phyloP scores from a whole-genome alignment of 257 asterid species.

The Solanum arcanum region DNA sequence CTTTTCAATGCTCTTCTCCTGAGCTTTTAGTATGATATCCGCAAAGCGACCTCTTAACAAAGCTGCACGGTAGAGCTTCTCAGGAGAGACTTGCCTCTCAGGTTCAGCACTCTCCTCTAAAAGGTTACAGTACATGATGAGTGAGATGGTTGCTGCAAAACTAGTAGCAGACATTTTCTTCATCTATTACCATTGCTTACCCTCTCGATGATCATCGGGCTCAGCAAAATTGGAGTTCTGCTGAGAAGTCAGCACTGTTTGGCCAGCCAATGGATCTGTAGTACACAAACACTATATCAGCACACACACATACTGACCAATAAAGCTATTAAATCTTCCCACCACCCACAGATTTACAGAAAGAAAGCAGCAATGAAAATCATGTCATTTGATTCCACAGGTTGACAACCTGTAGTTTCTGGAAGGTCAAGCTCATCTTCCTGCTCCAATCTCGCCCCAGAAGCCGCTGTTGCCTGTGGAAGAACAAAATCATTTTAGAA shows the following conservation, averaged over 20 bases:
- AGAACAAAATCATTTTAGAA: background rate
- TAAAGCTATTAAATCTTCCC: background rate
- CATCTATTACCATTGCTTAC: conserved; percentile 29
- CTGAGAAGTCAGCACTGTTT: conserved; percentile 10
- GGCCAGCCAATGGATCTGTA: background rate
- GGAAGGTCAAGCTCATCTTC: background rate
- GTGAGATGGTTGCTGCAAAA: conserved; percentile 2
- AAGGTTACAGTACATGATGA: conserved; percentile 2
- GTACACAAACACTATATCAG: background rate
- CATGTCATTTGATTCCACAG: background rate
- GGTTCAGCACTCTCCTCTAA: conserved; percentile 51
- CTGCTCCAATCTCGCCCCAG: background rate
- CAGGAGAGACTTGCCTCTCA: conserved; percentile 68
- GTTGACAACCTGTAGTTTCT: background rate
- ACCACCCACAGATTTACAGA: background rate
- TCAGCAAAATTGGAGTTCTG: conserved; percentile 41
- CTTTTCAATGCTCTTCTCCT: conserved; percentile 67
- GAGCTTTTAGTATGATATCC: conserved; percentile 86
- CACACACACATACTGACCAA: background rate
- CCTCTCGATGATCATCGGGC: conserved; percentile 51
- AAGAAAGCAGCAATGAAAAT: background rate
- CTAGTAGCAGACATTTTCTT: conserved; percentile 1
- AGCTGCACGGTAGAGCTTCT: conserved; percentile 82
- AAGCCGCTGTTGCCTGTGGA: background rate
- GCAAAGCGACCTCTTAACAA: conserved; percentile 54